phyloP scores from a whole-genome alignment of 257 asterid species.

The Fraxinus americana region DNA sequence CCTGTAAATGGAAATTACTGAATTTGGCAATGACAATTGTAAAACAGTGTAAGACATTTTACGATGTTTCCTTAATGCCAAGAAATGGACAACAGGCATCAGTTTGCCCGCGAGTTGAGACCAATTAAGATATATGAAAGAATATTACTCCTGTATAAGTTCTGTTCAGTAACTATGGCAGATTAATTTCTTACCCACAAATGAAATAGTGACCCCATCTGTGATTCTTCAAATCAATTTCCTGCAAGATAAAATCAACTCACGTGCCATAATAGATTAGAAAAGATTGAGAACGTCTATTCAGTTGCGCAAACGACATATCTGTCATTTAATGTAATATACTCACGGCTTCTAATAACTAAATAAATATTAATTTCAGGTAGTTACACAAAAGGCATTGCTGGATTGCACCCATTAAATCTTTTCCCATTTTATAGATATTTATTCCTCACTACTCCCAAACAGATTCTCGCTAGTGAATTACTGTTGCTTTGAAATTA shows the following conservation, averaged over 20 bases:
- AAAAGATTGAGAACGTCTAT: background rate
- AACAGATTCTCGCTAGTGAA: background rate
- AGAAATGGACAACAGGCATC: background rate
- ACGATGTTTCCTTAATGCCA: background rate
- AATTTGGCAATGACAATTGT: background rate
- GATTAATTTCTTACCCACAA: conserved; percentile 70
- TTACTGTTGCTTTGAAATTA: background rate
- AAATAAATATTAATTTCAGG: background rate
- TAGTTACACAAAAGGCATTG: background rate
- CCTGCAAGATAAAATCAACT: conserved; percentile 47
- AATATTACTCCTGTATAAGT: background rate
- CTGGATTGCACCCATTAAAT: background rate
- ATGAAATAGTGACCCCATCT: conserved; percentile 92
- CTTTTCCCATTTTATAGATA: background rate
- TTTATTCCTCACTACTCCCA: background rate
- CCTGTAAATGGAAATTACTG: conserved; percentile 38
- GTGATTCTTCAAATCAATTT: conserved; percentile 82
- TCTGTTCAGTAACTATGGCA: conserved; percentile 11
- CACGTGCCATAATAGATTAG: conserved; percentile 8
- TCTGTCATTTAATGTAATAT: background rate
- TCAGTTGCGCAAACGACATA: background rate
- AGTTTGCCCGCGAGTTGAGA: background rate
- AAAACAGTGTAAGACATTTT: background rate
- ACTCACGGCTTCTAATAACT: background rate
- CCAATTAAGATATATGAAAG: background rate